Base-by-base conservation (phyloP, 768 basidiomycete genomes). In the Hericium alpestre region DNA sequence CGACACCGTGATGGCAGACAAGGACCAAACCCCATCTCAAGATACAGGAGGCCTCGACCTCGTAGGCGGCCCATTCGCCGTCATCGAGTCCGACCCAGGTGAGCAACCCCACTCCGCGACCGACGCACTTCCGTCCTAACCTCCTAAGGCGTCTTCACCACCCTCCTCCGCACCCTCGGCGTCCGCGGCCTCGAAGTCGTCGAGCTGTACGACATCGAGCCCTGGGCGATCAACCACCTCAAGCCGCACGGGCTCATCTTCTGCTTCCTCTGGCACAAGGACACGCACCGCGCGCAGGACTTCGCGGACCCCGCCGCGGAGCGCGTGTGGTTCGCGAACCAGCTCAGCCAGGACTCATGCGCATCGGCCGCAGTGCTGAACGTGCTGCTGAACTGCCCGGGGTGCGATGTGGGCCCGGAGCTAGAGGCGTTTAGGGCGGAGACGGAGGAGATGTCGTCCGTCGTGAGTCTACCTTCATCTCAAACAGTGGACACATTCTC, bases 321-420 rank as follows among this genome's bases (percentile, higher is more conserved):
- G 57, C 71, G 68, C 25, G 76, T 85, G 9, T 86, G 83, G 83
- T 86, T 83, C 60, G 82, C 83, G 10, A 82, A 84, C 66, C 83
- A 86, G 65, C 74, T 86, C 23, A 81, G 77, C 67, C 77, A 80
- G 61, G 82, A 85, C 62, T 81, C 83, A 4, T 85, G 83, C 64
- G 82, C 81, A 8, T 80, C 82, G 0, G 79, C 77, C 61, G 82
- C 82, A 0, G 73, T 85, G 10, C 69, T 85, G 6, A 85, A 84
- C 61, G 77, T 84, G 16, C 62, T 80, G 8, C 64, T 84, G 32
- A 85, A 85, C 64, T 79, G 80, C 56, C 77, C 77, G 0, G 67
- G 71, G 25, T 66, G 83, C 18, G 72, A 80, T 15, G 61, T 85
- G 51, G 80, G 80, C 0, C 66, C 69, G 0, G 70, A 74, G 25